Evolutionary conservation across 331 rosid species (phyloP).

Genomic region (Acacia concinna): DNA sequence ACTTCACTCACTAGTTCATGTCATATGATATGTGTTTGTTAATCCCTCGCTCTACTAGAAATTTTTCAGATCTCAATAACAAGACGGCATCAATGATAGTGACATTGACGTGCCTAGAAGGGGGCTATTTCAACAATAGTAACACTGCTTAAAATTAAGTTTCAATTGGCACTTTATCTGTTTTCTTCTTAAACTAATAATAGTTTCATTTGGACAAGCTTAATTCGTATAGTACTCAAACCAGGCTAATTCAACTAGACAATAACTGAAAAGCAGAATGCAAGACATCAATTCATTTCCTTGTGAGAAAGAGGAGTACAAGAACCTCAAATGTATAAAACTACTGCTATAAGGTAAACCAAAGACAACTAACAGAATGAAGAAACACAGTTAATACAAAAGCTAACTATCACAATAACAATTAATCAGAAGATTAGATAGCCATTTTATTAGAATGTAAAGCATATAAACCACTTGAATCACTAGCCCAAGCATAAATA

Average conservation of each 20-base stretch:
- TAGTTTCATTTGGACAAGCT: conserved; percentile 17
- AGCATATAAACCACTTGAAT: conserved; percentile 17
- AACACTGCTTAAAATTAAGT: conserved; percentile 7
- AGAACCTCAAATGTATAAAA: neutral
- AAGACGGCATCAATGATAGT: neutral
- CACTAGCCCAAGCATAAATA: conserved; percentile 11
- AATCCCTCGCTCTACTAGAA: neutral
- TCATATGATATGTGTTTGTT: neutral
- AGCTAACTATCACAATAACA: neutral
- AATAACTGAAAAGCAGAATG: conserved; percentile 3
- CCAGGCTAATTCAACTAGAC: neutral
- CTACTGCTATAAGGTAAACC: conserved; percentile 5
- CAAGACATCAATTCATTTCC: conserved; percentile 10
- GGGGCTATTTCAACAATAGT: neutral
- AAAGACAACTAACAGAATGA: conserved; percentile 8
- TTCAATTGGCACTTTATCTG: neutral
- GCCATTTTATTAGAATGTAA: neutral
- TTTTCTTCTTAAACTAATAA: conserved; percentile 1
- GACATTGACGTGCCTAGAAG: conserved; percentile 7
- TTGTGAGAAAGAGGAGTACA: neutral
- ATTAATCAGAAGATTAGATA: neutral
- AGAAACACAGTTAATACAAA: neutral
- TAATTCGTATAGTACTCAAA: neutral
- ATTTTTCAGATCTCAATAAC: neutral
- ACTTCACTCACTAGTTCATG: neutral